phyloP scores from a whole-genome alignment of 1,139 yeast genomes.

The Pichia sp. region DNA sequence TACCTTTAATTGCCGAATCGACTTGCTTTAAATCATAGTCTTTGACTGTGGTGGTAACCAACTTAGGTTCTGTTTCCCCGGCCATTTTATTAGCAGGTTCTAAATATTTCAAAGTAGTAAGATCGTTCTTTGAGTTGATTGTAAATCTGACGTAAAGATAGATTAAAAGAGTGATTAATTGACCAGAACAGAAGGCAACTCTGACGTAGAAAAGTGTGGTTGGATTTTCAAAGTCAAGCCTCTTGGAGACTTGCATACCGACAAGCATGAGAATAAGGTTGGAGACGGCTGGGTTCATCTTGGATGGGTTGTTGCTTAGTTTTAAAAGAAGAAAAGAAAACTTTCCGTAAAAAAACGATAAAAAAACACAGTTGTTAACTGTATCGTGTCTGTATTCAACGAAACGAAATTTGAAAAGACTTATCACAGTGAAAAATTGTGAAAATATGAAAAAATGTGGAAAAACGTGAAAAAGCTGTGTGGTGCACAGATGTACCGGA shows the following conservation, averaged over 20 bases:
- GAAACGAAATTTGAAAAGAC: too few species aligned
- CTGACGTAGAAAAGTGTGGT: slow-evolving; percentile 70
- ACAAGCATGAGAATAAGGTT: slow-evolving; percentile 88
- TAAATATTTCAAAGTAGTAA: slow-evolving; percentile 86
- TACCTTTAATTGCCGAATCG: slow-evolving; percentile 68
- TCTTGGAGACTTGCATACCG: slow-evolving; percentile 95
- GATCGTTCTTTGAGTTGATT: slow-evolving; percentile 73
- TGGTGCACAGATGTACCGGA: neutral
- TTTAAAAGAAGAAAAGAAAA: neutral
- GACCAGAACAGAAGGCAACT: slow-evolving; percentile 61
- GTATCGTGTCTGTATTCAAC: too few species aligned
- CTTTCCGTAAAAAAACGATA: too few species aligned
- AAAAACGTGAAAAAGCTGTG: neutral
- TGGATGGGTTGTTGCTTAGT: too few species aligned
- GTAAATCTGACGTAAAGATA: slow-evolving; percentile 58
- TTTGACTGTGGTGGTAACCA: slow-evolving; percentile 82
- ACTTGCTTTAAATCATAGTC: slow-evolving; percentile 91
- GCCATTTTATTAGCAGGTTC: slow-evolving; percentile 79
- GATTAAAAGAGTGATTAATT: slow-evolving; percentile 55
- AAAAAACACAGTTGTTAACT: too few species aligned
- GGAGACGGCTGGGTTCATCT: slow-evolving; percentile 79
- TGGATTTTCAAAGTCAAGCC: slow-evolving; percentile 85
- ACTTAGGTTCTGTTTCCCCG: slow-evolving; percentile 67
- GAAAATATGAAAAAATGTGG: neutral
- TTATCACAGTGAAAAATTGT: neutral